These are phyloP conservation scores for Saccharomyces hybrid DNA, from an alignment of 1,139 yeast species.

Conservation along the genomic window DNA sequence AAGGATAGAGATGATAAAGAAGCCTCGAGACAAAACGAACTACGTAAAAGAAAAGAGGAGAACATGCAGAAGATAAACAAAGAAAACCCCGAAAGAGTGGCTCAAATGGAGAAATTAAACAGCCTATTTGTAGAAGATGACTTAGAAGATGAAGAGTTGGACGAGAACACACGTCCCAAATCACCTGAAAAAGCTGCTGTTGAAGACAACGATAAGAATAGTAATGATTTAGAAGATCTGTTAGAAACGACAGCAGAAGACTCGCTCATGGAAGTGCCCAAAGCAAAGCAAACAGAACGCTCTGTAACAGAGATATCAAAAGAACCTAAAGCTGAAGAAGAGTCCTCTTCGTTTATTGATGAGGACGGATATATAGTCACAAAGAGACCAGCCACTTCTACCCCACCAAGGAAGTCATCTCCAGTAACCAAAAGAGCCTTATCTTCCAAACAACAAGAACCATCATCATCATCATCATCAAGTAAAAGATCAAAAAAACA, in stretches of 20 bases:
- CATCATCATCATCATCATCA: not conserved
- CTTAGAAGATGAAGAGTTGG: conserved; percentile 17
- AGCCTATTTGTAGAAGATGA: conserved; percentile 27
- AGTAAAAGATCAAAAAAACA: conserved; percentile 19
- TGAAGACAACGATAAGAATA: not conserved
- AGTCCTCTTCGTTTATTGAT: conserved; percentile 20
- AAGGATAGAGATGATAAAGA: conserved; percentile 30
- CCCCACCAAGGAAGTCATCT: conserved; percentile 4
- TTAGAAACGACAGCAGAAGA: conserved; percentile 31
- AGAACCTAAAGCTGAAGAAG: conserved; percentile 6
- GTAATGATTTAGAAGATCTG: conserved; percentile 23
- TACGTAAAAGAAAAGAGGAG: conserved; percentile 21
- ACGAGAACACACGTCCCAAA: conserved; percentile 6
- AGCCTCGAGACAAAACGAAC: conserved; percentile 24
- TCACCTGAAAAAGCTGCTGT: not conserved
- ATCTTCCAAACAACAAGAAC: conserved; percentile 8
- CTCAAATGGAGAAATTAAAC: conserved; percentile 27
- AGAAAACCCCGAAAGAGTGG: conserved; percentile 22
- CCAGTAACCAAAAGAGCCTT: conserved; percentile 8
- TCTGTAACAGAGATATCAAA: conserved; percentile 4
- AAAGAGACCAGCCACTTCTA: conserved; percentile 10
- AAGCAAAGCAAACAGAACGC: conserved; percentile 2
- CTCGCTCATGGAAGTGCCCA: conserved; percentile 18
- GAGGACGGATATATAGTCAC: conserved; percentile 32
- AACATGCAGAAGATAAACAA: conserved; percentile 9